Evolutionary conservation across 148 eudicot species (phyloP).

Genomic region (Rhododendron griersonianum): DNA sequence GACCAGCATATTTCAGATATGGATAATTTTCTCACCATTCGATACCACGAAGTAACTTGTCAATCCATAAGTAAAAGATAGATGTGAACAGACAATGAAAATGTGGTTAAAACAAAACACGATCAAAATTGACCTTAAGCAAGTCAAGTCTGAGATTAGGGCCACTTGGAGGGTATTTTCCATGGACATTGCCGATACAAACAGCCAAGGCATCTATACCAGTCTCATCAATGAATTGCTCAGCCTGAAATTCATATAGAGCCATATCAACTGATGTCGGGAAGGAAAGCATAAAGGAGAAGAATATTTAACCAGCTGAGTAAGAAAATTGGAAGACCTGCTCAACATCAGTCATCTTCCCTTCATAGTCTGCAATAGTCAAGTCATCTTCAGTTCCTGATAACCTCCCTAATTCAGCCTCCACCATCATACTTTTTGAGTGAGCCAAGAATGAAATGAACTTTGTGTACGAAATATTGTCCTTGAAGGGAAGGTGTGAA

Average conservation of each 20-base stretch:
- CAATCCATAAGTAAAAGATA: neutral
- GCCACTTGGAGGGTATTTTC: constrained; percentile 90
- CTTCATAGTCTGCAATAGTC: constrained; percentile 90
- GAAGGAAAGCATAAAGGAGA: neutral
- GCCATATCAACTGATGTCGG: neutral
- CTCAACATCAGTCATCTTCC: constrained; percentile 66
- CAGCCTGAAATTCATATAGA: constrained; percentile 53
- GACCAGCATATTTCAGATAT: neutral
- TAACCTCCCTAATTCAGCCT: constrained; percentile 97
- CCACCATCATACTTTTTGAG: constrained; percentile 61
- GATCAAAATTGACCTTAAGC: constrained; percentile 56
- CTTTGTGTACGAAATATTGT: constrained; percentile 73
- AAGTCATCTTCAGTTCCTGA: constrained; percentile 96
- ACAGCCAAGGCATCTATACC: constrained; percentile 94
- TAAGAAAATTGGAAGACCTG: constrained; percentile 42
- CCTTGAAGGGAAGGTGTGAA: constrained; percentile 82
- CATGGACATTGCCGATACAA: constrained; percentile 98
- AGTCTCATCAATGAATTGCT: constrained; percentile 74
- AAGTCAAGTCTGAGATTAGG: constrained; percentile 89
- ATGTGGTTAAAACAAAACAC: neutral
- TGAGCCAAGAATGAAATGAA: constrained; percentile 67
- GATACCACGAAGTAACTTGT: neutral
- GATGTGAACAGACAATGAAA: neutral
- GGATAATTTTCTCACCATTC: neutral
- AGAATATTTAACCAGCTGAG: neutral